A percentile compares a stretch with the other conserved stretches of the same genome.
Conservation (phyloP, 805 yeast genomes). For the Ogataea angusta region DNA sequence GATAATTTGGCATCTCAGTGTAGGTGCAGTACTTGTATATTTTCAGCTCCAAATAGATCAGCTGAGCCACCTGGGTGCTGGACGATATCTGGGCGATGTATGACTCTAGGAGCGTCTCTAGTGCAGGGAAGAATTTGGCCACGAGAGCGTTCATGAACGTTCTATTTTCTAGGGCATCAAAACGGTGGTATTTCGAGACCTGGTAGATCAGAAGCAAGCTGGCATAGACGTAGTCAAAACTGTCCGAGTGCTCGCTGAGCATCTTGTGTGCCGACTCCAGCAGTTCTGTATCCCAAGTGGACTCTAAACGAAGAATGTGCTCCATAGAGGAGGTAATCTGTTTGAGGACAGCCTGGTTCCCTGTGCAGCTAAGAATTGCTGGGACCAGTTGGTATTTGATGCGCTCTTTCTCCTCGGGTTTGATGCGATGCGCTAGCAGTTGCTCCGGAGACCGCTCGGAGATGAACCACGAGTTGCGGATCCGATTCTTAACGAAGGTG, state of each 20-base stretch:
- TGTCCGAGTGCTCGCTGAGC: conserved; percentile 40
- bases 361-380: conserved; percentile 48
- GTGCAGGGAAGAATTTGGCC: conserved; percentile 56
- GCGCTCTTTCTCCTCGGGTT: conserved; percentile 55
- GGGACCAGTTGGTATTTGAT: conserved; percentile 62
- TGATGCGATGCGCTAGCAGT: conserved; percentile 26
- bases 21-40: conserved; percentile 73
- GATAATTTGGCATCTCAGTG: conserved; percentile 64
- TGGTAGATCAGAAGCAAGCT: conserved; percentile 72
- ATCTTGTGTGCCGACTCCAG: conserved; percentile 44
- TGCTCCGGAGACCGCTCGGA: conserved; percentile 24
- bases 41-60: conserved; percentile 69
- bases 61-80: conserved; percentile 50
- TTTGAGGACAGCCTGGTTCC: conserved; percentile 43
- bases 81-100: conserved; percentile 29
- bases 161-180: conserved; percentile 54
- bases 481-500: conserved; percentile 75
- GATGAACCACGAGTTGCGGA: conserved; percentile 60
- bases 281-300: conserved; percentile 50
- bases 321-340: conserved; percentile 58
- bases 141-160: conserved; percentile 52
- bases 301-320: conserved; percentile 46
- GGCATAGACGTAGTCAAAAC: conserved; percentile 46
- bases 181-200: conserved; percentile 66
- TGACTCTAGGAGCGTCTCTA: conserved; percentile 57